Evolutionary conservation across 1,139 yeast species (phyloP).

Genomic region (Blastobotrys aristatus): DNA sequence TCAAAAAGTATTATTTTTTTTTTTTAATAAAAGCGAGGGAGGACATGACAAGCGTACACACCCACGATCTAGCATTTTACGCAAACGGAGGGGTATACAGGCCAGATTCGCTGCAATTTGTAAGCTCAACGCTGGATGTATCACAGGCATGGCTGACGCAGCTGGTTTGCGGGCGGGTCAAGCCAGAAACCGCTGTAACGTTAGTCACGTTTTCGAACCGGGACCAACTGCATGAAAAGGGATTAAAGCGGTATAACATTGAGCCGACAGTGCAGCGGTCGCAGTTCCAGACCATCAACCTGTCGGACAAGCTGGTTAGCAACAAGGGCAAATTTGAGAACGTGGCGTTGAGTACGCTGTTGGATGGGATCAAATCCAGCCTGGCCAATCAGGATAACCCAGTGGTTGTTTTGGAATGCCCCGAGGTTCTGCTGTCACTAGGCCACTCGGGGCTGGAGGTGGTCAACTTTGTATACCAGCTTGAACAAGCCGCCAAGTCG

Average conservation of each 20-base stretch:
- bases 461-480: slow-evolving; percentile 7
- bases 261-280: slow-evolving; percentile 15
- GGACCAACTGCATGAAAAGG: slow-evolving; percentile 29
- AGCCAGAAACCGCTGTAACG: slow-evolving; percentile 10
- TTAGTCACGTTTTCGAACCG: slow-evolving; percentile 21
- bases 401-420: slow-evolving; percentile 19
- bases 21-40: background rate
- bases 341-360: slow-evolving; percentile 16
- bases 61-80: slow-evolving; percentile 13
- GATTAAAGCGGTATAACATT: slow-evolving; percentile 28
- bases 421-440: slow-evolving; percentile 39
- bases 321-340: slow-evolving; percentile 3
- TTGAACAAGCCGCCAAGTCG: slow-evolving; percentile 5
- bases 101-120: slow-evolving; percentile 35
- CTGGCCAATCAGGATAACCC: background rate
- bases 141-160: slow-evolving; percentile 62
- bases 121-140: slow-evolving; percentile 58
- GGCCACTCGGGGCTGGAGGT: slow-evolving; percentile 10
- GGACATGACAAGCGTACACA: slow-evolving; percentile 13
- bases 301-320: slow-evolving; percentile 32
- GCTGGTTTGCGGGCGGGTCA: slow-evolving; percentile 32
- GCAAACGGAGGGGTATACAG: slow-evolving; percentile 6
- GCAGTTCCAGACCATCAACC: slow-evolving; percentile 23
- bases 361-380: slow-evolving; percentile 7
- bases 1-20: background rate